Percentiles rank a stretch among this genome's conserved stretches.
Conservation (phyloP, 768 basidiomycete species). For the Trametopsis cervina region DNA sequence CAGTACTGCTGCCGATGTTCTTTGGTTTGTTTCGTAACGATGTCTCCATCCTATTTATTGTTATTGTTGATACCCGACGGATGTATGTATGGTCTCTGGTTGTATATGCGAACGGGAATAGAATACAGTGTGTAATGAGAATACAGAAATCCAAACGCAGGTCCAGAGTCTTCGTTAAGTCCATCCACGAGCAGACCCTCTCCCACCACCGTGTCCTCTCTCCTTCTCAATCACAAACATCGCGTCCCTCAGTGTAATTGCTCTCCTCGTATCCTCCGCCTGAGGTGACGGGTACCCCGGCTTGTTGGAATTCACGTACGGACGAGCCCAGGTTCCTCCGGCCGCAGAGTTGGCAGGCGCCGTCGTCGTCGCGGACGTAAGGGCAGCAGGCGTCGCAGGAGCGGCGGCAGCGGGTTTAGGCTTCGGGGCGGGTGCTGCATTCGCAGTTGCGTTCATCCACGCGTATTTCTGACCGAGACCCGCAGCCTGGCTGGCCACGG, state of each 20-base stretch:
- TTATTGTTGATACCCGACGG: too few relatives aligned
- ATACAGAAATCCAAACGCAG: too few relatives aligned
- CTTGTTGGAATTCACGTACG: constrained; percentile 48
- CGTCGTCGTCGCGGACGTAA: constrained; percentile 27
- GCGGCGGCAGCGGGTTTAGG: constrained; percentile 23
- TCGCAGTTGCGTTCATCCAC: constrained; percentile 73
- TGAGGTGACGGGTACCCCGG: constrained; percentile 25
- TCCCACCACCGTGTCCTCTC: constrained; percentile 75
- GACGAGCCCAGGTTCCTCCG: constrained; percentile 48
- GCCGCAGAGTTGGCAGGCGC: constrained; percentile 20
- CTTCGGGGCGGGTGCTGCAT: constrained; percentile 31
- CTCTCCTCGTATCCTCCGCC: constrained; percentile 51
- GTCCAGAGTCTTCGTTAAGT: too few relatives aligned
- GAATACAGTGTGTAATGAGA: too few relatives aligned
- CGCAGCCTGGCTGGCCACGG: constrained; percentile 84
- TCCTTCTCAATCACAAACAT: constrained; percentile 84
- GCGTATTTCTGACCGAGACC: constrained; percentile 72
- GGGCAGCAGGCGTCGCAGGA: constrained; percentile 23
- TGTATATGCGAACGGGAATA: too few relatives aligned
- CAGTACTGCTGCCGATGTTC: too few relatives aligned
- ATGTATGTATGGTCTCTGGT: too few relatives aligned
- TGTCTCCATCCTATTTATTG: too few relatives aligned
- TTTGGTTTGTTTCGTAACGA: too few relatives aligned
- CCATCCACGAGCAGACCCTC: constrained; percentile 70
- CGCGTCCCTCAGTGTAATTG: constrained; percentile 71